Base-by-base conservation (phyloP, 352 stramenopile species). In the Phytophthora multivora region DNA sequence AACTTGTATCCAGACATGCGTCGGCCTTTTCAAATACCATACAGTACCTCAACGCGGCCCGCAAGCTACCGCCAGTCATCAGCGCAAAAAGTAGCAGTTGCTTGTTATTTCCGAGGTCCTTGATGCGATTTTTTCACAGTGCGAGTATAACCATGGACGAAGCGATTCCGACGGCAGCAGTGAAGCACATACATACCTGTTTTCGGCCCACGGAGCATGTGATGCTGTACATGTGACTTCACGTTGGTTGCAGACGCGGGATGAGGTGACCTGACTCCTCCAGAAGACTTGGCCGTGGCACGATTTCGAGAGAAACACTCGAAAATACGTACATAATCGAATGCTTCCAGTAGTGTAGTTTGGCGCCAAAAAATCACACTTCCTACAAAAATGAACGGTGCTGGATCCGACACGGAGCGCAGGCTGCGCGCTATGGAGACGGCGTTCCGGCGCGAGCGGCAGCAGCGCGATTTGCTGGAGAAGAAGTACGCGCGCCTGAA, bases 401-500 rank as follows among this genome's bases (percentile, higher is more conserved):
- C 13, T 31, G 38, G 40, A 58, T 62, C 56, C 30, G 54, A 64
- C 23, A 59, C 45, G 0, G 72, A 79, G 59, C 65, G 56, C 15
- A 60, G 62, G 18, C 28, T 90, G 31, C 66, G 59, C 30, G 67
- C 65, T 25, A 77, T 90, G 15, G 77, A 88, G 52, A 57, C 47
- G 4, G 72, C 75, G 25, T 86, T 82, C 40, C 52, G 77, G 43
- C 65, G 73, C 16, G 79, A 89, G 71, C 66, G 73, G 2, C 63
- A 70, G 35, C 77, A 84, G 41, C 75, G 80, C 41, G 73, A 86
- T 30, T 35, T 75, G 21, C 50, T 89, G 13, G 75, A 89, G 53
- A 82, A 84, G 56, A 92, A 92, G 61, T 92, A 92, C 48, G 67
- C 71, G 40, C 76, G 76, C 1, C 66, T 92, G 54, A 92, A 92